Evolutionary conservation across 2,329 filamentous ascomycete species (phyloP).

Genomic region (Fonsecaea pedrosoi): DNA sequence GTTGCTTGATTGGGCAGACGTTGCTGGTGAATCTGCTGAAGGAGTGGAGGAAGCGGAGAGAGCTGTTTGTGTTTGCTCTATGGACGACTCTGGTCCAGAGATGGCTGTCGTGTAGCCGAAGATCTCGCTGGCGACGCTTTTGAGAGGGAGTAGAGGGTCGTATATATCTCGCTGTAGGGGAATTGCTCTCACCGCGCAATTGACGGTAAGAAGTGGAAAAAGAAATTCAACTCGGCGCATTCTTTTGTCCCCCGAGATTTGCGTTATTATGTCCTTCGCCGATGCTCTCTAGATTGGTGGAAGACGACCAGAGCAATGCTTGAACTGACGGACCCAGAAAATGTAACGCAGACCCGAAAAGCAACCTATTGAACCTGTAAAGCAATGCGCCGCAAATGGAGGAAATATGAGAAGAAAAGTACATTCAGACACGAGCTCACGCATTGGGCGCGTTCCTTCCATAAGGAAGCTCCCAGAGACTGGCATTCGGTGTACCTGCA

Average conservation of each 20-base stretch:
- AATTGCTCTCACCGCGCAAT: constrained; percentile 20
- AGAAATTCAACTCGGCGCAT: constrained; percentile 13
- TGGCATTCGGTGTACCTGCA: constrained; percentile 20
- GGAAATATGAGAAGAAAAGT: background rate
- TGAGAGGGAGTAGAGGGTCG: constrained; percentile 19
- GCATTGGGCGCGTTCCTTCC: constrained; percentile 5
- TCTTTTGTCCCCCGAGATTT: background rate
- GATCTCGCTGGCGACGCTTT: constrained; percentile 30
- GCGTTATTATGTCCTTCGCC: background rate
- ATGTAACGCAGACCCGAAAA: background rate
- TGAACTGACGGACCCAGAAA: background rate
- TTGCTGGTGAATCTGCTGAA: background rate
- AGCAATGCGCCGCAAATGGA: background rate
- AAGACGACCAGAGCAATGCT: background rate
- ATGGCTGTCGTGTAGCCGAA: constrained; percentile 17
- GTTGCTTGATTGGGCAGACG: background rate
- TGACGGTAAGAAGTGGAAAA: constrained; percentile 10
- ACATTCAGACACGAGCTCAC: constrained; percentile 4
- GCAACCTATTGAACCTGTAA: background rate
- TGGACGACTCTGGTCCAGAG: constrained; percentile 1
- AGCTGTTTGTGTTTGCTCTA: constrained; percentile 1
- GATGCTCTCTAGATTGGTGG: background rate
- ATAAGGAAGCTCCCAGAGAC: constrained; percentile 15
- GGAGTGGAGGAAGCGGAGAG: background rate
- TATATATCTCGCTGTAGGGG: constrained; percentile 21